Evolutionary conservation across 2,329 filamentous ascomycete species (phyloP), one percentile per base, ranked within the genome.

Genomic region (Xylaria sp.): DNA sequence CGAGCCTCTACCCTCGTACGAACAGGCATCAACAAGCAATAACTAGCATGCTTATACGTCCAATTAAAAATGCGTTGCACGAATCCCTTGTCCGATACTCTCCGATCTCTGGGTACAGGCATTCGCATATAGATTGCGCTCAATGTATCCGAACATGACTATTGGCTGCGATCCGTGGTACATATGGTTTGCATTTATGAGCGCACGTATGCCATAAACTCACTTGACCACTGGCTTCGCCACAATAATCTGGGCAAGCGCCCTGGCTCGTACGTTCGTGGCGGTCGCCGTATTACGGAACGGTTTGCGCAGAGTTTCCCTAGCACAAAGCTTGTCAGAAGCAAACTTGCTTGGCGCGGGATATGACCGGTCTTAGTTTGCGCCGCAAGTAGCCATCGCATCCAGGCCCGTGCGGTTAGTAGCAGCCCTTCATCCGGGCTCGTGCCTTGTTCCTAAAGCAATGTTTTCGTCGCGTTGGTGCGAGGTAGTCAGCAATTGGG

Each of bases 1-100:
- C 23, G 69, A 71, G 13, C 28, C 56, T 60, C 53, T 39, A 6
- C 66, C 69, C 41, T 36, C 69, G 5, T 71, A 71, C 36, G 57
- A 64, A 30, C 4, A 63, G 20, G 10, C n/a, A 5, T 15, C 41
- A 28, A 23, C 41, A n/a, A 36, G 66, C 39, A 13, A 39, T 9
- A 28, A 48, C 1, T 65, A 60, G 50, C 10, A 52, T 50, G 23
- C 10, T 34, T 3, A 20, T 12, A 23, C 5, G 30, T 13, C n/a
- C 12, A 2, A 20, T 52, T 13, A 15, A 9, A 36, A n/a, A n/a
- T n/a, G n/a, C n/a, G n/a, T n/a, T n/a, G n/a, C n/a, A n/a, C n/a
- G n/a, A 50, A 30, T 18, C 46, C n/a, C 48, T 7, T 28, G 12
- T n/a, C 23, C 12, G 5, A 48, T 48, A 25, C 12, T 30, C 5